Percentiles rank a stretch among this genome's conserved stretches.
These are phyloP conservation scores for Globisporangium paroecandrum DNA, from an alignment of 352 stramenopile species.

Conservation along the genomic window DNA sequence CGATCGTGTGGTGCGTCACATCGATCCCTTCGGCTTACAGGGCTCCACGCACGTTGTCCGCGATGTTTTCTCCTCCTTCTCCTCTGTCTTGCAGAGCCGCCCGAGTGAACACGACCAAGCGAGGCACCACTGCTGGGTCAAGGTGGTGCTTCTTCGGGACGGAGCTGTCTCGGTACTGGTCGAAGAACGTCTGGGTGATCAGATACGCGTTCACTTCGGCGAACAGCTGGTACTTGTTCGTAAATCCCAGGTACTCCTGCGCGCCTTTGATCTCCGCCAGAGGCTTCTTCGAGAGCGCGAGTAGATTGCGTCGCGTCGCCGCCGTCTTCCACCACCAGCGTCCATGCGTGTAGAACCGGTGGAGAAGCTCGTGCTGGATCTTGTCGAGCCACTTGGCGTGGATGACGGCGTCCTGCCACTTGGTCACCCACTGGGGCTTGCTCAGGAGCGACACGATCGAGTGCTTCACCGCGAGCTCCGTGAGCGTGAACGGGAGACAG, in stretches of 20 bases:
- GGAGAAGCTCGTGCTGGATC: constrained; percentile 8
- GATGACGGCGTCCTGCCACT: constrained; percentile 11
- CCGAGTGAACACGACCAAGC: neutral
- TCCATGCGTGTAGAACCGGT: neutral
- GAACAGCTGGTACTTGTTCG: neutral
- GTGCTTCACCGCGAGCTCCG: constrained; percentile 13
- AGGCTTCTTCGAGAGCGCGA: constrained; percentile 1
- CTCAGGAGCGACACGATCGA: neutral
- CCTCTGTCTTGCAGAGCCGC: neutral
- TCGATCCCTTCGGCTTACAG: neutral
- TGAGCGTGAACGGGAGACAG: constrained; percentile 2
- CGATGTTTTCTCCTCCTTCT: neutral
- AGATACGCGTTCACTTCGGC: neutral
- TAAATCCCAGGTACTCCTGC: neutral
- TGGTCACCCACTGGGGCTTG: constrained; percentile 15
- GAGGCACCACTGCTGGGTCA: neutral
- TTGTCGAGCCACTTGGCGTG: constrained; percentile 5
- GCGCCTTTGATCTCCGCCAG: neutral
- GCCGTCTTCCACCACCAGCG: neutral
- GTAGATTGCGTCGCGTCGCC: neutral
- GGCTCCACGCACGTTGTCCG: neutral
- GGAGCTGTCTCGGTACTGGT: neutral
- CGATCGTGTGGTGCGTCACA: neutral
- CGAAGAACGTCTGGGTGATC: neutral
- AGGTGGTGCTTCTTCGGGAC: neutral